These are phyloP conservation scores for Fonsecaea erecta DNA, from an alignment of 2,329 filamentous ascomycete species.

Conservation along the genomic window DNA sequence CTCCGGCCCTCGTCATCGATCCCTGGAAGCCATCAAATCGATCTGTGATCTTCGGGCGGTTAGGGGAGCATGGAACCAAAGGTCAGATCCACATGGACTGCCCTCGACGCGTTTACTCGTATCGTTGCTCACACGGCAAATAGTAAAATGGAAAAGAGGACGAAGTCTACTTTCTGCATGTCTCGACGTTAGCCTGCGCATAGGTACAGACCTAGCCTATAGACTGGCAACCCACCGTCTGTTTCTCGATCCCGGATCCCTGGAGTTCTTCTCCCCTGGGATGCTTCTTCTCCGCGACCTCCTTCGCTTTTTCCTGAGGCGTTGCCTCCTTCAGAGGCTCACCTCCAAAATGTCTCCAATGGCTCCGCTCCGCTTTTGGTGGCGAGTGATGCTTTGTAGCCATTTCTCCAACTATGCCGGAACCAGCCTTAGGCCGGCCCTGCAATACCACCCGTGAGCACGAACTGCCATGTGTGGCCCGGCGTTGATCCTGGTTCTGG, in stretches of 20 bases:
- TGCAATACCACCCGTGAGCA: conserved; percentile 27
- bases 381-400: conserved; percentile 13
- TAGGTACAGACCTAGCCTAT: neutral
- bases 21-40: neutral
- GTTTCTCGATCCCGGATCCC: conserved; percentile 16
- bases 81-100: neutral
- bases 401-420: conserved; percentile 17
- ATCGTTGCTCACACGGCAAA: neutral
- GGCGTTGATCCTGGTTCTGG: conserved; percentile 31
- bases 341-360: conserved; percentile 6
- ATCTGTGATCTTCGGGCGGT: neutral
- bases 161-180: neutral
- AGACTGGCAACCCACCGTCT: conserved; percentile 10
- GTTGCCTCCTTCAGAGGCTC: neutral
- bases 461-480: conserved; percentile 31
- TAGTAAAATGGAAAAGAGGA: neutral
- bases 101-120: neutral
- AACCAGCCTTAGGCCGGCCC: conserved; percentile 23
- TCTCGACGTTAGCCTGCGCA: neutral
- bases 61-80: neutral
- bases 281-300: neutral
- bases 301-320: neutral
- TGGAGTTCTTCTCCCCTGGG: neutral
- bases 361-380: conserved; percentile 20
- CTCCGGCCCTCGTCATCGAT: neutral